Evolutionary conservation across 1,139 yeast species (phyloP).

Genomic region (Groenewaldozyma sp.): DNA sequence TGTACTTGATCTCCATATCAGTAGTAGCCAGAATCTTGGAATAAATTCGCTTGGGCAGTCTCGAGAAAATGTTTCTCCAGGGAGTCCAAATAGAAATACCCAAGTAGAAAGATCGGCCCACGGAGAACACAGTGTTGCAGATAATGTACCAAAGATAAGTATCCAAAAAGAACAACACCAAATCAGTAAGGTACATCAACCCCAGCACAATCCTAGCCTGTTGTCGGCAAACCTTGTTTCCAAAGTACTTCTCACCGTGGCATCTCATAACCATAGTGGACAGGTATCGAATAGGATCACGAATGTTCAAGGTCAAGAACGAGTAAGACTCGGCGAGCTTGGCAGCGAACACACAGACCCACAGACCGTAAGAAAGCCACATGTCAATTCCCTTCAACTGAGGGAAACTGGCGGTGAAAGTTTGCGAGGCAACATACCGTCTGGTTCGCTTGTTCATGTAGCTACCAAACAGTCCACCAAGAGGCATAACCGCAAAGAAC

Average conservation of each 20-base stretch:
- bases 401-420: conserved; percentile 89
- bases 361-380: conserved; percentile 92
- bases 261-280: conserved; percentile 62
- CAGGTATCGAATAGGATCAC: conserved; percentile 85
- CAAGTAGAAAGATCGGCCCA: conserved; percentile 93
- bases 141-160: conserved; percentile 98
- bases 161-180: conserved; percentile 94
- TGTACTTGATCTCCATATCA: conserved; percentile 97
- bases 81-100: conserved; percentile 98
- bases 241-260: conserved; percentile 88
- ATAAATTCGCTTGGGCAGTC: conserved; percentile 97
- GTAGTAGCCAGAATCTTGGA: conserved; percentile 95
- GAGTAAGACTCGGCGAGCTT: conserved; percentile 84
- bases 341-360: conserved; percentile 84
- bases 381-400: conserved; percentile 77
- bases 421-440: conserved; percentile 85
- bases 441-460: conserved; percentile 82
- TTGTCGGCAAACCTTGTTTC: conserved; percentile 60
- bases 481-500: conserved; percentile 90
- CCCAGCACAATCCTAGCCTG: conserved; percentile 87
- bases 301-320: conserved; percentile 80
- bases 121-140: conserved; percentile 88
- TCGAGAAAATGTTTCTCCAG: conserved; percentile 96
- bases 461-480: conserved; percentile 93
- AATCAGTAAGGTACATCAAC: conserved; percentile 83